phyloP scores from a whole-genome alignment of 768 basidiomycete species.

The Sutorius australiensis region DNA sequence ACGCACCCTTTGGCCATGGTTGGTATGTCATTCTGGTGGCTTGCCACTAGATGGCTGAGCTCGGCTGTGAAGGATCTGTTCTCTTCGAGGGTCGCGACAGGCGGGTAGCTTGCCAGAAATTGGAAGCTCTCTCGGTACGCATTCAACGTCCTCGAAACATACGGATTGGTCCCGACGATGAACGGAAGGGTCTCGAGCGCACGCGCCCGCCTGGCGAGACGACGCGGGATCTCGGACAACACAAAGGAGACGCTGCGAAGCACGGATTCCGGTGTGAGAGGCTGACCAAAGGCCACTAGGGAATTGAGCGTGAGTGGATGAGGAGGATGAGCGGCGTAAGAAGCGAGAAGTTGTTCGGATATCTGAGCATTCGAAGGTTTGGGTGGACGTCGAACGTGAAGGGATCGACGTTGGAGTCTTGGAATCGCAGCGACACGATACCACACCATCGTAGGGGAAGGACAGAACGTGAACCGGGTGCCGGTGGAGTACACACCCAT shows the following conservation, averaged over 20 bases:
- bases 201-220: constrained; percentile 70
- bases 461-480: neutral
- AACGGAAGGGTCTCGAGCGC: constrained; percentile 76
- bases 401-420: constrained; percentile 11
- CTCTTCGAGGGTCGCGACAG: constrained; percentile 61
- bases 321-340: constrained; percentile 60
- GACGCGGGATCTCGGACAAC: constrained; percentile 70
- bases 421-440: neutral
- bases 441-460: constrained; percentile 1
- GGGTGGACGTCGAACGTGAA: constrained; percentile 40
- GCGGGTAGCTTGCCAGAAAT: constrained; percentile 63
- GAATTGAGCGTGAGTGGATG: constrained; percentile 68
- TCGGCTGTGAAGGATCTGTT: constrained; percentile 66
- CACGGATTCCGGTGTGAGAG: constrained; percentile 66
- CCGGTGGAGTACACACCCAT: neutral
- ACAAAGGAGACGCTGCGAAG: constrained; percentile 72
- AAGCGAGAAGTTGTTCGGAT: constrained; percentile 55
- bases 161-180: constrained; percentile 88
- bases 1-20: constrained; percentile 83
- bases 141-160: constrained; percentile 67
- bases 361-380: constrained; percentile 50
- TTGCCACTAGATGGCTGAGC: constrained; percentile 67
- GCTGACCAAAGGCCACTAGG: constrained; percentile 71
- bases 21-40: constrained; percentile 85
- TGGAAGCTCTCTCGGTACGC: constrained; percentile 69